These are phyloP conservation scores for Vigna radiata DNA, from an alignment of 306 rosid genomes.

Conservation along the genomic window DNA sequence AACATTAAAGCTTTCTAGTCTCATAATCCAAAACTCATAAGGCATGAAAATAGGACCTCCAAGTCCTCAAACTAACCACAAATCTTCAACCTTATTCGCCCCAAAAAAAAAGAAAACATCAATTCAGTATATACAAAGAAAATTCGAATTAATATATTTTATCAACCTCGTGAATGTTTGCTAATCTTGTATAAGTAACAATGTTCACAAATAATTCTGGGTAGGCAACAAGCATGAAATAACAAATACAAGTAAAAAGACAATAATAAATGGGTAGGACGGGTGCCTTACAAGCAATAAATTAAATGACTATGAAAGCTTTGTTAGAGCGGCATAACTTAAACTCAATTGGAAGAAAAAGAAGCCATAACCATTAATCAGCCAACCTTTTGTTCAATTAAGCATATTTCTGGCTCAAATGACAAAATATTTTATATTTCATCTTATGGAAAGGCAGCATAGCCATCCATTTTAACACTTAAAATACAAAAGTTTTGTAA, in stretches of 20 bases:
- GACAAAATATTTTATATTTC: constrained; percentile 29
- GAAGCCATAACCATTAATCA: neutral
- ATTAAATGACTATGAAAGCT: constrained; percentile 2
- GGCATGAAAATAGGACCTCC: constrained; percentile 31
- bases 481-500: neutral
- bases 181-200: constrained; percentile 3
- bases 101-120: no score
- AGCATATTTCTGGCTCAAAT: constrained; percentile 34
- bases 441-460: neutral
- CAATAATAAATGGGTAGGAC: neutral
- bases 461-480: constrained; percentile 18
- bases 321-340: constrained; percentile 7
- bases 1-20: constrained; percentile 28
- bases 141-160: constrained; percentile 27
- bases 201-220: constrained; percentile 19
- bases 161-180: constrained; percentile 21
- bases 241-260: neutral
- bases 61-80: constrained; percentile 22
- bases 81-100: neutral
- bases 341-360: neutral
- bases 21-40: constrained; percentile 33
- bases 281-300: constrained; percentile 14
- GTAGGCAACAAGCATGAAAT: constrained; percentile 34
- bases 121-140: neutral
- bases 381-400: constrained; percentile 26